A percentile compares a stretch with the other conserved stretches of the same genome.
These are phyloP conservation scores for Notholithocarpus densiflorus DNA, from an alignment of 306 rosid species.

Conservation along the genomic window DNA sequence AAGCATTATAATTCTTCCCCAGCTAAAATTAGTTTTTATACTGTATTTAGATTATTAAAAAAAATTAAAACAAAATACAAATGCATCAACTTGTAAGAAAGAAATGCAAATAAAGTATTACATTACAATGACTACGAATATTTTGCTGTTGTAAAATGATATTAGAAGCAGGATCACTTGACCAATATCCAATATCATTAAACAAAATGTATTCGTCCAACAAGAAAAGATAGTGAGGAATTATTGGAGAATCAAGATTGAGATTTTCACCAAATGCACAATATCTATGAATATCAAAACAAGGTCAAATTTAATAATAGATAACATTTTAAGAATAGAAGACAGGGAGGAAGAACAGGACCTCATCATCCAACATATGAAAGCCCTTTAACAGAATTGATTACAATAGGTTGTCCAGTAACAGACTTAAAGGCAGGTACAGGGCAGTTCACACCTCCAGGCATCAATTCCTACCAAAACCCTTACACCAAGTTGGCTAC, in stretches of 20 bases:
- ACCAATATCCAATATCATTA: neutral
- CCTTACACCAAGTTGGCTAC: neutral
- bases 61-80: no score
- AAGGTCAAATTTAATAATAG: no score
- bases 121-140: neutral
- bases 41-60: no score
- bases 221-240: neutral
- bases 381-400: slow-evolving; percentile 90
- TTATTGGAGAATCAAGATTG: neutral
- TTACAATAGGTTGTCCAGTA: slow-evolving; percentile 84
- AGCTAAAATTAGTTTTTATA: neutral
- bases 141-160: neutral
- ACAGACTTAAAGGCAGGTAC: slow-evolving; percentile 96
- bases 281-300: no score
- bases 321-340: no score
- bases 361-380: slow-evolving; percentile 62
- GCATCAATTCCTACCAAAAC: slow-evolving; percentile 69
- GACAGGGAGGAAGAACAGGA: no score
- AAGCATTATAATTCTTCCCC: neutral
- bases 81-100: no score
- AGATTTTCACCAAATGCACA: neutral
- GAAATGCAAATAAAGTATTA: neutral
- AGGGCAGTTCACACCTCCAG: slow-evolving; percentile 96
- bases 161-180: neutral
- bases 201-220: neutral